phyloP scores from a whole-genome alignment of 495 filamentous ascomycete genomes.

The Glutinoglossum americanum region DNA sequence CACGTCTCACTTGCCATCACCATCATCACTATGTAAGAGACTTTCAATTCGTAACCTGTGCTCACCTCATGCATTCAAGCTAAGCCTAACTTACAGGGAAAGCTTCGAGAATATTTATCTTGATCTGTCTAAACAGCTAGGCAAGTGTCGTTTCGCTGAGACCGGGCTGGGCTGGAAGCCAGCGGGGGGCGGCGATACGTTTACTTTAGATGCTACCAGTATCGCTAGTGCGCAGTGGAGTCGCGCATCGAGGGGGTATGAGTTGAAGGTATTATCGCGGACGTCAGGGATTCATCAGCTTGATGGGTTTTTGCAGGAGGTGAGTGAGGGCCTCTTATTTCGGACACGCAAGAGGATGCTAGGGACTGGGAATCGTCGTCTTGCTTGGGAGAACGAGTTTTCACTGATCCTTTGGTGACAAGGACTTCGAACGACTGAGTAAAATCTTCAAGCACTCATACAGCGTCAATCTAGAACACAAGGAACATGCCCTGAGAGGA shows the following conservation, averaged over 20 bases:
- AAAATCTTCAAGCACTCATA: constrained; percentile 96
- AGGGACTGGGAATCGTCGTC: not conserved
- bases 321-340: constrained; percentile 16
- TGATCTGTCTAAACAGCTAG: constrained; percentile 72
- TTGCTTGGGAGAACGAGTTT: not conserved
- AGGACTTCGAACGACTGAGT: constrained; percentile 76
- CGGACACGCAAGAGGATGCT: not conserved
- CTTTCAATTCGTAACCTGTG: not conserved
- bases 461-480: constrained; percentile 70
- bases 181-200: constrained; percentile 65
- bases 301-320: constrained; percentile 87
- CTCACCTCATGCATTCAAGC: not conserved
- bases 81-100: constrained; percentile 31
- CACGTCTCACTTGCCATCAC: no score
- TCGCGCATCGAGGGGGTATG: constrained; percentile 74
- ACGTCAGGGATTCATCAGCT: constrained; percentile 74
- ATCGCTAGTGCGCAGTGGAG: constrained; percentile 85
- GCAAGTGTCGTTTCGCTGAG: constrained; percentile 84
- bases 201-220: constrained; percentile 68
- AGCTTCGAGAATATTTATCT: constrained; percentile 92
- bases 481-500: constrained; percentile 83
- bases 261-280: constrained; percentile 72
- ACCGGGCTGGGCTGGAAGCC: constrained; percentile 90
- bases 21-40: not conserved
- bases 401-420: not conserved